A percentile compares a stretch with the other conserved stretches of the same genome.
These are phyloP conservation scores for Solanum hybrid DNA, from an alignment of 305 asterid species.

Conservation along the genomic window DNA sequence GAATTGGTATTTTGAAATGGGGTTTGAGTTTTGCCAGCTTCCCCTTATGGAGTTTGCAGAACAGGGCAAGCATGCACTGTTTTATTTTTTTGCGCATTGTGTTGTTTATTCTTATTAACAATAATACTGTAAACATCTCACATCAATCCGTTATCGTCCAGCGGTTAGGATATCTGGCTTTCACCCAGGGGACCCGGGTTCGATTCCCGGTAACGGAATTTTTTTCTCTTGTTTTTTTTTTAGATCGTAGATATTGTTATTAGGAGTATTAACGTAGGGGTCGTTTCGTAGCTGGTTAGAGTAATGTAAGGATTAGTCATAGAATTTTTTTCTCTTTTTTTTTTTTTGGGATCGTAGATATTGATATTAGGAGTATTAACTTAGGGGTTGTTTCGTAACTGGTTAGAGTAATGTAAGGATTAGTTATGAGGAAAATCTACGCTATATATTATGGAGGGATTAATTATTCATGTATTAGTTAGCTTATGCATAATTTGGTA, in stretches of 20 bases:
- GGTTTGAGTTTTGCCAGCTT: background rate
- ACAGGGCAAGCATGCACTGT: background rate
- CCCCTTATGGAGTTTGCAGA: background rate
- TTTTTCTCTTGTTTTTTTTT: too few species aligned
- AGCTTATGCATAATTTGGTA: too few species aligned
- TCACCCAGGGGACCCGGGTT: constrained; percentile 88
- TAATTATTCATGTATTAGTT: too few species aligned
- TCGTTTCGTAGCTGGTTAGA: background rate
- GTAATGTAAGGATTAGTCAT: too few species aligned
- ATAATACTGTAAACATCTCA: too few species aligned
- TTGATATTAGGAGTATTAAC: too few species aligned
- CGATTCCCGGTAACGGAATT: constrained; percentile 41
- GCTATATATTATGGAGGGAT: background rate
- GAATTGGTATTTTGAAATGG: background rate
- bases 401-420: background rate
- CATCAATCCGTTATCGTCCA: constrained; percentile 52
- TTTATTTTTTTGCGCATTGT: background rate
- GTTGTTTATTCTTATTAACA: background rate
- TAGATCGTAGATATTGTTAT: too few species aligned
- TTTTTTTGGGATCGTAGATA: background rate
- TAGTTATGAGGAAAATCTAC: too few species aligned
- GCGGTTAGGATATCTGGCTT: constrained; percentile 86
- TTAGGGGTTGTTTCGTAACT: background rate
- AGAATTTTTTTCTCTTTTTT: too few species aligned
- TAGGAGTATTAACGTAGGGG: background rate